Evolutionary conservation across 352 stramenopile genomes (phyloP), one percentile per base, ranked within the genome.

Genomic region (Phytophthora pistaciae): DNA sequence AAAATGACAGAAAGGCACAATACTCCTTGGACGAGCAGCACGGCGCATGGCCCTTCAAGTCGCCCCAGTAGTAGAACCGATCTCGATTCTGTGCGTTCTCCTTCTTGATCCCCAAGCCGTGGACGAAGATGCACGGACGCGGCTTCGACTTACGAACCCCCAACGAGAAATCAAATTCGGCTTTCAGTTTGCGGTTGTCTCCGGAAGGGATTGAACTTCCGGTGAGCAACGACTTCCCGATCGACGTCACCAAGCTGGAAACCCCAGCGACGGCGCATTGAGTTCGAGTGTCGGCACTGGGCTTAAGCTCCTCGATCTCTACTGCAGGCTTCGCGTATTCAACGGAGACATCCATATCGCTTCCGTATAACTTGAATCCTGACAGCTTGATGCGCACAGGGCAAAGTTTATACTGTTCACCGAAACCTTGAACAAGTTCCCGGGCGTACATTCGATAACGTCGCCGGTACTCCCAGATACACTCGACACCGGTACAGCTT

Each of bases 11-110:
- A n/a, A n/a, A n/a, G n/a, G n/a, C n/a, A n/a, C n/a, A n/a, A n/a
- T n/a, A 74, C 33, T 74, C 62, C 10, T 65, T 62, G 0, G 60
- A 70, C 16, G 67, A 70, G 18, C 67, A 74, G 55, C 67, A 74
- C 5, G 67, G 67, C 13, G 67, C 50, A 10, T 74, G 60, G 7
- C 59, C 55, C 0, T 55, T 70, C 13, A 70, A 18, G 13, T 75
- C 66, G 1, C 68, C 64, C 67, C 67, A 74, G 13, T 74, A 74
- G 2, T 69, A 46, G 7, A 73, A 69, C 33, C 50, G 44, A 60
- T 74, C 60, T 38, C 64, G 60, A 21, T 69, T 74, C 29, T 70
- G 60, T 1, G 54, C 5, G 60, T 61, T 59, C 29, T 74, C 66
- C 0, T 57, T 57, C 20, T 66, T 9, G 3, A 71, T 9, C 21